Conservation (phyloP, 768 basidiomycete species). For the Xerocomellus chrysenteron region DNA sequence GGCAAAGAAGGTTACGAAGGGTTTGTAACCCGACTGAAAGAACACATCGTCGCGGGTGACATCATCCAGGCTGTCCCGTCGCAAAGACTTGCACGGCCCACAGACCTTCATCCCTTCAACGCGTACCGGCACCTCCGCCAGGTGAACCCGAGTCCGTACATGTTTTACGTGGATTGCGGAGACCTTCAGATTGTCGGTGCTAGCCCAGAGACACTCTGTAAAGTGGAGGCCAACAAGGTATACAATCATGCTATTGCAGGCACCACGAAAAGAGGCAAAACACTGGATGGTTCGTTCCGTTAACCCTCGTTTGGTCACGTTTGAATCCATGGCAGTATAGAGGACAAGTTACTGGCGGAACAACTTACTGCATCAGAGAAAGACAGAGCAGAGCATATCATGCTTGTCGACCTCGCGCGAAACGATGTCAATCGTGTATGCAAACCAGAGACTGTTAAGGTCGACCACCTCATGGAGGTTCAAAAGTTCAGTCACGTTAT, state of each 20-base stretch:
- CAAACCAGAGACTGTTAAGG: slow-evolving; percentile 91
- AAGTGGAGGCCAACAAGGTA: slow-evolving; percentile 88
- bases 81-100: slow-evolving; percentile 83
- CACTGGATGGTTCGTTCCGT: slow-evolving; percentile 66
- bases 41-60: slow-evolving; percentile 94
- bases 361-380: slow-evolving; percentile 83
- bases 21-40: slow-evolving; percentile 89
- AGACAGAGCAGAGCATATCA: slow-evolving; percentile 97
- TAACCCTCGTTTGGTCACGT: not conserved
- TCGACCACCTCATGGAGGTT: slow-evolving; percentile 90
- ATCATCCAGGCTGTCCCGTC: slow-evolving; percentile 99
- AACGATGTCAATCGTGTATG: slow-evolving; percentile 99
- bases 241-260: slow-evolving; percentile 99
- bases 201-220: slow-evolving; percentile 96
- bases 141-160: slow-evolving; percentile 97
- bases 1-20: slow-evolving; percentile 89
- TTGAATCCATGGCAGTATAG: slow-evolving; percentile 42
- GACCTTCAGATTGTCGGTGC: slow-evolving; percentile 96
- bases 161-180: slow-evolving; percentile 96
- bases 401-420: slow-evolving; percentile 96
- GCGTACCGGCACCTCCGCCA: slow-evolving; percentile 91
- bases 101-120: slow-evolving; percentile 93
- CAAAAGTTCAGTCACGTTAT: slow-evolving; percentile 99
- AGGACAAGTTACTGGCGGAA: slow-evolving; percentile 80
- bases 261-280: slow-evolving; percentile 85